Conservation (phyloP, 352 stramenopile genomes). For the Phytopythium aichiense region DNA sequence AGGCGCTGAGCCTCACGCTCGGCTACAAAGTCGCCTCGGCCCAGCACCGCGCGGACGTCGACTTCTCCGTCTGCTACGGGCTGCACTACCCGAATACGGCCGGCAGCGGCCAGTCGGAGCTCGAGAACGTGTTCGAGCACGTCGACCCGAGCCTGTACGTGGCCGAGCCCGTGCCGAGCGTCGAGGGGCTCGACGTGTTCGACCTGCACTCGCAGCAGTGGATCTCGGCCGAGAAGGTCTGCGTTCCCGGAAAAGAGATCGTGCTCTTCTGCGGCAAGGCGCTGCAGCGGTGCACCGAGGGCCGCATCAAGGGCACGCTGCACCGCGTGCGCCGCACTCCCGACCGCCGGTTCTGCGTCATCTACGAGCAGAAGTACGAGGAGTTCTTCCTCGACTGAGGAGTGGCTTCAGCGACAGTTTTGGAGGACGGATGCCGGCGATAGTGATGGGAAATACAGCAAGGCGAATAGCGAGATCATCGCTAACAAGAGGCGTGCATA, state of each 20-base stretch:
- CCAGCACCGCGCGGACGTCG: conserved; percentile 26
- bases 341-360: conserved; percentile 46
- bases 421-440: background rate
- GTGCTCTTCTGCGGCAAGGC: conserved; percentile 59
- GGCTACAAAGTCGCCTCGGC: conserved; percentile 34
- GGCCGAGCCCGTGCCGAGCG: conserved; percentile 45
- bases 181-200: conserved; percentile 56
- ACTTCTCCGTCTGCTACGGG: conserved; percentile 63
- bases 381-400: conserved; percentile 30
- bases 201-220: conserved; percentile 47
- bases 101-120: conserved; percentile 44
- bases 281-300: conserved; percentile 36
- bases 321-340: conserved; percentile 43
- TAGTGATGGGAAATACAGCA: background rate
- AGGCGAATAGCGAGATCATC: background rate
- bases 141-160: conserved; percentile 60
- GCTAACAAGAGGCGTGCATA: background rate
- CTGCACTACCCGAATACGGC: conserved; percentile 57
- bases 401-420: background rate
- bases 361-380: conserved; percentile 68
- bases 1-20: conserved; percentile 42
- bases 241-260: conserved; percentile 46
- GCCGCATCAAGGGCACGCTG: conserved; percentile 44
- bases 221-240: conserved; percentile 47
- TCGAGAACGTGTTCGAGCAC: conserved; percentile 63